Conservation (phyloP, 495 filamentous ascomycete genomes). For the Penicillium salamii region DNA sequence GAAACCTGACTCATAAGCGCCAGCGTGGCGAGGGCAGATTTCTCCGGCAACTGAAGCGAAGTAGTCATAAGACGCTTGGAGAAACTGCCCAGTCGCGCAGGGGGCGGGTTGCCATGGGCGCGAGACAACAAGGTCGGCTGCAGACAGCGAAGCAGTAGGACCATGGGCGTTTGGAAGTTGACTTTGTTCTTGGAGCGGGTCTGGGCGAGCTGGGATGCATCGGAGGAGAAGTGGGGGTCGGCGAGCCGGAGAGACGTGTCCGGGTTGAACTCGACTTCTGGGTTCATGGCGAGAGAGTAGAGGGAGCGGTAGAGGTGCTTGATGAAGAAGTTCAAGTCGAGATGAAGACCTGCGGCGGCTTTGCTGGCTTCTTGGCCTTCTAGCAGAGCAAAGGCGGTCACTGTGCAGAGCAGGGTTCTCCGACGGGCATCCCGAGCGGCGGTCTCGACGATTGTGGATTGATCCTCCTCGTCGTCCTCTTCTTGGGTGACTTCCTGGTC, state of each 20-base stretch:
- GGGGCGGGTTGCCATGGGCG: conserved; percentile 58
- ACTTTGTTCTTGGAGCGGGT: conserved; percentile 57
- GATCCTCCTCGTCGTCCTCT: conserved; percentile 41
- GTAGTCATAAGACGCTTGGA: conserved; percentile 83
- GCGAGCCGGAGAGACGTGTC: conserved; percentile 75
- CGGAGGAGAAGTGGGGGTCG: conserved; percentile 58
- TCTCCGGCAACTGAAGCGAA: conserved; percentile 85
- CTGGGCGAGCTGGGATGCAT: conserved; percentile 19
- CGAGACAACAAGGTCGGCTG: conserved; percentile 62
- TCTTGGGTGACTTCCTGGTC: conserved; percentile 33
- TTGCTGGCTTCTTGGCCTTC: conserved; percentile 76
- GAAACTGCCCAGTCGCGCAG: conserved; percentile 82
- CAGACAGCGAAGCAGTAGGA: conserved; percentile 83
- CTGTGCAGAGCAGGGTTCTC: conserved; percentile 88
- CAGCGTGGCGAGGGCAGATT: conserved; percentile 73
- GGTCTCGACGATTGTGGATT: conserved; percentile 23
- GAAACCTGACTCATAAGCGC: conserved; percentile 71
- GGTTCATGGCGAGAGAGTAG: conserved; percentile 68
- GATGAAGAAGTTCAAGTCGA: conserved; percentile 93
- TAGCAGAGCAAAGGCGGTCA: conserved; percentile 90
- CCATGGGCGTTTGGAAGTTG: conserved; percentile 89
- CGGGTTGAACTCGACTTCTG: conserved; percentile 79
- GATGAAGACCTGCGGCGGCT: conserved; percentile 65
- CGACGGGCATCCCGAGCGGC: conserved; percentile 65
- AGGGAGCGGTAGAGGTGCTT: conserved; percentile 86